Conservation (phyloP, 2,329 filamentous ascomycete species). For the Stenocarpella maydis region DNA sequence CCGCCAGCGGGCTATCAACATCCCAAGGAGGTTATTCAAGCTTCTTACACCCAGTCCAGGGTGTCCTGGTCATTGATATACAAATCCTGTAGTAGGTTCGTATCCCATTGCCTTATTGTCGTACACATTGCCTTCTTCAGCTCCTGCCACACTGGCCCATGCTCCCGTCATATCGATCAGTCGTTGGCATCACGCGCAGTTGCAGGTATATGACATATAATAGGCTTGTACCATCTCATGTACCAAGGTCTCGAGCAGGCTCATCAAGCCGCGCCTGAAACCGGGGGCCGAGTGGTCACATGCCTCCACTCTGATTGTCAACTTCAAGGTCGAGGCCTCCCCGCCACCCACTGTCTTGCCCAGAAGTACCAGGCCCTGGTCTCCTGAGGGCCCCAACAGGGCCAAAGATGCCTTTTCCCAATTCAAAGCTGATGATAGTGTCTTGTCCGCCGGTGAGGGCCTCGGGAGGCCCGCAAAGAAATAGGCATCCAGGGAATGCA, state of each 20-base stretch:
- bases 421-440: too few relatives aligned
- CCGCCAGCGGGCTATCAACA: neutral
- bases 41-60: neutral
- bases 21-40: neutral
- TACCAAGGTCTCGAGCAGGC: neutral
- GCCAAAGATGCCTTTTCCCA: too few relatives aligned
- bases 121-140: neutral
- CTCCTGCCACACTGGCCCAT: neutral
- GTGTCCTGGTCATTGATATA: neutral
- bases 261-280: neutral
- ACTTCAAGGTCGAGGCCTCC: too few relatives aligned
- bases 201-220: neutral
- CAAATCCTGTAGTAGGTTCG: neutral
- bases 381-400: too few relatives aligned
- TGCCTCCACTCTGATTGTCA: neutral
- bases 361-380: too few relatives aligned
- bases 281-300: too few relatives aligned
- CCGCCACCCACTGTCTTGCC: too few relatives aligned
- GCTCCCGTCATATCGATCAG: neutral
- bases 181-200: rapidly evolving
- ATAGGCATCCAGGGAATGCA: too few relatives aligned
- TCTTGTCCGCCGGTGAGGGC: too few relatives aligned
- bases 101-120: neutral
- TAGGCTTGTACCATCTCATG: slow-evolving; percentile 9
- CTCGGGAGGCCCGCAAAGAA: too few relatives aligned